Base-by-base conservation (phyloP, 441 rosid species). In the Daphne laureola region DNA sequence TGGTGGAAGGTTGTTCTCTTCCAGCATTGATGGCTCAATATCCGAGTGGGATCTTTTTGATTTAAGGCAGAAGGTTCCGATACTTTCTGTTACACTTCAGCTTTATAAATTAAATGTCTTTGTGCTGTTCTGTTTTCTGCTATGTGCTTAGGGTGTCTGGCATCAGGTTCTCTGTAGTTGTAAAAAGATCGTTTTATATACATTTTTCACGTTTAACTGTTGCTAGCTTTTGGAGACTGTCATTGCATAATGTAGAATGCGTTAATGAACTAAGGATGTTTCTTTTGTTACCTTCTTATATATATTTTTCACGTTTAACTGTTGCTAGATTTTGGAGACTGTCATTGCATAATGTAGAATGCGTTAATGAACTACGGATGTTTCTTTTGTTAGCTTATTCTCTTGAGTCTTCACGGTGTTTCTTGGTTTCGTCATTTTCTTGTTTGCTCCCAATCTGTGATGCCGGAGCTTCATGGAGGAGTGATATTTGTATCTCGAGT, bases 1-100 rank as follows among this genome's bases (percentile, higher is more conserved):
- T 54, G 67, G 80, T 46, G 86, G 89, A 42, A 73, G 91, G 67
- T 55, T 90, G 76, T 75, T 90, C 55, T 85, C 97, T 2, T 93
- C 95, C 0, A 83, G 93, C 51, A 75, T 93, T 12, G 97, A 93
- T 65, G 97, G 99, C 16, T 73, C 97, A 0, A 74, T 93, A 58
- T 87, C 83, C 0, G 93, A 90, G 58, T 87, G 95, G 93, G 95
- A 90, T 82, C 81, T 85, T 58, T 93, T 76, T 35, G 71, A 83
- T 72, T 62, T 90, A 79, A 82, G 77, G 78, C 96, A 87, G 67
- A 83, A 86, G 96, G 97, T 93, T 40, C 26, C n/a, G 6, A 8
- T 47, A 8, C 26, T 49, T 17, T 26, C 52, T 49, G 12, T 49
- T 4, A 18, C n/a, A 23, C 11, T 18, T 18, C 4, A 18, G 35